These are phyloP conservation scores for Gremmenia infestans DNA, from an alignment of 2,329 filamentous ascomycete genomes.

Conservation along the genomic window DNA sequence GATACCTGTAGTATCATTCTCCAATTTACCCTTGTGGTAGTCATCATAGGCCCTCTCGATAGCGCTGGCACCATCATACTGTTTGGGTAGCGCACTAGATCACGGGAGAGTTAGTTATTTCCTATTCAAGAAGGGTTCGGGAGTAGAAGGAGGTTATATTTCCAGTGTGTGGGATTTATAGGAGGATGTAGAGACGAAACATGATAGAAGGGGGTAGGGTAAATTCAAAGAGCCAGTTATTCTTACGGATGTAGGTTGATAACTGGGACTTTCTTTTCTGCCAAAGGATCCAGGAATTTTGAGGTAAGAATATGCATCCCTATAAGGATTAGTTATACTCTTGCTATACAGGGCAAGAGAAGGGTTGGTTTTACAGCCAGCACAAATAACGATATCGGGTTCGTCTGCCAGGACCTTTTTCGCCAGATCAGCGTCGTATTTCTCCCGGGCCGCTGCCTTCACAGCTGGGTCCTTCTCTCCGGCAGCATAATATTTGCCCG, in stretches of 20 bases:
- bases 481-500: slow-evolving; percentile 37
- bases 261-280: slow-evolving; percentile 48
- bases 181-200: too few species aligned
- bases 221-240: too few species aligned
- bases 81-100: slow-evolving; percentile 43
- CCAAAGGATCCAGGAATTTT: slow-evolving; percentile 56
- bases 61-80: slow-evolving; percentile 71
- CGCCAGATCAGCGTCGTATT: slow-evolving; percentile 64
- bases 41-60: slow-evolving; percentile 75
- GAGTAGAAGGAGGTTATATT: too few species aligned
- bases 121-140: too few species aligned
- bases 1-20: slow-evolving; percentile 66
- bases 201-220: too few species aligned
- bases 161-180: too few species aligned
- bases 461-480: slow-evolving; percentile 39
- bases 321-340: too few species aligned
- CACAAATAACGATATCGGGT: slow-evolving; percentile 60
- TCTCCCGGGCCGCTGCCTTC: slow-evolving; percentile 46
- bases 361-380: slow-evolving; percentile 48
- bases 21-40: slow-evolving; percentile 58
- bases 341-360: too few species aligned
- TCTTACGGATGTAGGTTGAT: slow-evolving; percentile 61
- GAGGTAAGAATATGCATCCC: slow-evolving; percentile 59
- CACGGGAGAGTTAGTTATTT: too few species aligned
- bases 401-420: slow-evolving; percentile 45